Percentiles rank a stretch among this genome's conserved stretches.
Conservation (phyloP, 2,329 filamentous ascomycete species). For the Neofusicoccum sp. region DNA sequence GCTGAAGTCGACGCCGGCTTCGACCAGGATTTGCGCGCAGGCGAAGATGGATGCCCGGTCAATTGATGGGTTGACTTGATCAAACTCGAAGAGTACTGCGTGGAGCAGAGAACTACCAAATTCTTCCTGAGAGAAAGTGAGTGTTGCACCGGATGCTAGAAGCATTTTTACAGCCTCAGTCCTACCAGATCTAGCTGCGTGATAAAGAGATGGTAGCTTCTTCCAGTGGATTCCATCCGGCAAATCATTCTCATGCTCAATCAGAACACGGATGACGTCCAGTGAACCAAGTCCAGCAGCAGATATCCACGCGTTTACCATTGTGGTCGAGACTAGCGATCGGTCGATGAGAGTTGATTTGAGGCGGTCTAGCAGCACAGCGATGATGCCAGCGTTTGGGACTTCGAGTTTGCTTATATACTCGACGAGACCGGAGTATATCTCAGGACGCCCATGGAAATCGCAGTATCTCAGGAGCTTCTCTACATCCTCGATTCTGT, state of each 20-base stretch:
- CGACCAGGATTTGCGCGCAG: not conserved
- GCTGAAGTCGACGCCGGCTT: not conserved
- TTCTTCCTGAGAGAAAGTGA: not conserved
- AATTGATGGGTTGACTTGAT: not conserved
- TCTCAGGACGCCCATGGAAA: not conserved
- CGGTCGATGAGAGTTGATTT: no score
- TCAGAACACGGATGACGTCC: not conserved
- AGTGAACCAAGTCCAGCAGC: not conserved
- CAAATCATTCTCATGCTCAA: not conserved
- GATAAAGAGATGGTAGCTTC: not conserved
- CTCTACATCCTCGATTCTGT: not conserved
- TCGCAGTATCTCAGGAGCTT: not conserved
- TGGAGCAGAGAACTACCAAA: not conserved
- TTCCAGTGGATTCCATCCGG: not conserved
- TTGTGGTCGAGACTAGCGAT: not conserved
- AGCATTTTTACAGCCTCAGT: not conserved
- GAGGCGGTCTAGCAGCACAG: not conserved
- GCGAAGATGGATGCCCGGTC: not conserved
- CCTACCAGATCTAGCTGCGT: not conserved
- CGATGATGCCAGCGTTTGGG: not conserved
- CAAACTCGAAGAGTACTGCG: not conserved
- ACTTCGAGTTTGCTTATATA: not conserved
- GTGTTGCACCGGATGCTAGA: not conserved
- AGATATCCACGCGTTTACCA: not conserved
- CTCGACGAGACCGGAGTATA: not conserved